Percentiles rank a stretch among this genome's conserved stretches.
Conservation (phyloP, 768 basidiomycete species). For the Tylopilus subfusipes region DNA sequence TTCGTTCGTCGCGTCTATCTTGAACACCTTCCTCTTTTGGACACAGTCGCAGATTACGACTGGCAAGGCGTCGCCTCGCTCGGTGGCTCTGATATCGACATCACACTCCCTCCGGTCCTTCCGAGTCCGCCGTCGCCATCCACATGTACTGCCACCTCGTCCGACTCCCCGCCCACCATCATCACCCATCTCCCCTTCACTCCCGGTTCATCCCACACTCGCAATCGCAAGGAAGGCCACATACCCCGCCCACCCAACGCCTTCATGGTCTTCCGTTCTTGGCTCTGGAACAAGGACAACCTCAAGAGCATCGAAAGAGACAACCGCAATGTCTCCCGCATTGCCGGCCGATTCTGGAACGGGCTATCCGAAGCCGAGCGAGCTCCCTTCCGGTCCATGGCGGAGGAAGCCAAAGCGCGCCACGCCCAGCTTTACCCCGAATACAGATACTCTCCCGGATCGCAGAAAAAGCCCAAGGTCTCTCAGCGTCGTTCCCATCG, state of each 20-base stretch:
- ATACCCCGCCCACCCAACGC: slow-evolving; percentile 81
- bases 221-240: slow-evolving; percentile 43
- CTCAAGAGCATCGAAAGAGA: slow-evolving; percentile 56
- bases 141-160: slow-evolving; percentile 10
- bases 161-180: slow-evolving; percentile 17
- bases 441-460: slow-evolving; percentile 59
- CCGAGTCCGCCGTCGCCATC: slow-evolving; percentile 19
- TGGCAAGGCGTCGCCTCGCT: slow-evolving; percentile 24
- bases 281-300: slow-evolving; percentile 51
- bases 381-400: slow-evolving; percentile 43
- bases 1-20: slow-evolving; percentile 28
- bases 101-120: slow-evolving; percentile 1
- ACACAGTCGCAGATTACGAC: slow-evolving; percentile 28
- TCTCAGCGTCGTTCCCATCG: slow-evolving; percentile 35
- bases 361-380: slow-evolving; percentile 46
- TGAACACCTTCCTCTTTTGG: slow-evolving; percentile 36
- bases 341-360: slow-evolving; percentile 70
- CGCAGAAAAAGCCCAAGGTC: slow-evolving; percentile 26
- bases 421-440: slow-evolving; percentile 53
- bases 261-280: slow-evolving; percentile 80
- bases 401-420: slow-evolving; percentile 43
- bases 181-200: slow-evolving; percentile 27
- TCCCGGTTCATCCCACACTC: slow-evolving; percentile 39
- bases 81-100: slow-evolving; percentile 15
- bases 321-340: slow-evolving; percentile 69